These are phyloP conservation scores for Colletotrichum chrysophilum DNA, from an alignment of 2,329 filamentous ascomycete species.

Conservation along the genomic window DNA sequence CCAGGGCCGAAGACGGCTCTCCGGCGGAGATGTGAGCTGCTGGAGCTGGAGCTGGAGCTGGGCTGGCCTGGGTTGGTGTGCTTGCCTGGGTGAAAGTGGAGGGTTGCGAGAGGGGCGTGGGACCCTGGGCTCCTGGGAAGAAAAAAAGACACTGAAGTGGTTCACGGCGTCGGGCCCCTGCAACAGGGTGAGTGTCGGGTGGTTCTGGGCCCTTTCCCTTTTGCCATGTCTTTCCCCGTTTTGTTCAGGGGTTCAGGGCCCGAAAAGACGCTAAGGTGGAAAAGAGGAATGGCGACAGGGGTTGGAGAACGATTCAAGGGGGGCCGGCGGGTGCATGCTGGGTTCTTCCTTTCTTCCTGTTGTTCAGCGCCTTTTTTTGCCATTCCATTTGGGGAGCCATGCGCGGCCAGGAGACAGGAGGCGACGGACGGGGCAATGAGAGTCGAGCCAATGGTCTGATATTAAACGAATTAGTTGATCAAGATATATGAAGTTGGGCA, in stretches of 20 bases:
- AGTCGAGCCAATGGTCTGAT: background rate
- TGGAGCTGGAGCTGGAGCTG: background rate
- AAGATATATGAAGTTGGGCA: background rate
- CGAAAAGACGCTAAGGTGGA: constrained; percentile 1
- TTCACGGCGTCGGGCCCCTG: background rate
- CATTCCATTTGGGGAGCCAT: background rate
- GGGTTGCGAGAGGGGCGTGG: background rate
- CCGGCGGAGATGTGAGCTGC: background rate
- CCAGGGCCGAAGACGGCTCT: background rate
- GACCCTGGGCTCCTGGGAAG: background rate
- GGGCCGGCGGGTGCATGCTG: background rate
- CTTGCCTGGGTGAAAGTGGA: background rate
- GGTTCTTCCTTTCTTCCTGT: background rate
- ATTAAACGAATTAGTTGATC: background rate
- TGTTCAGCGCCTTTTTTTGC: background rate
- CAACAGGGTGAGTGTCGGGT: background rate
- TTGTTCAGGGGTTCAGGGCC: constrained; percentile 6
- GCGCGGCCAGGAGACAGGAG: background rate
- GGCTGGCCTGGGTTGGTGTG: background rate
- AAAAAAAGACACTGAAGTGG: background rate
- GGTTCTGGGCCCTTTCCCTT: constrained; percentile 17
- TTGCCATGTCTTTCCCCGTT: constrained; percentile 19
- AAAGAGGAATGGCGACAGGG: constrained; percentile 10
- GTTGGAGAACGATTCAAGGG: background rate
- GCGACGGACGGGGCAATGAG: background rate